These are phyloP conservation scores for Hordeum pubiflorum DNA, from an alignment of 202 grass and related monocot genomes.

Conservation along the genomic window DNA sequence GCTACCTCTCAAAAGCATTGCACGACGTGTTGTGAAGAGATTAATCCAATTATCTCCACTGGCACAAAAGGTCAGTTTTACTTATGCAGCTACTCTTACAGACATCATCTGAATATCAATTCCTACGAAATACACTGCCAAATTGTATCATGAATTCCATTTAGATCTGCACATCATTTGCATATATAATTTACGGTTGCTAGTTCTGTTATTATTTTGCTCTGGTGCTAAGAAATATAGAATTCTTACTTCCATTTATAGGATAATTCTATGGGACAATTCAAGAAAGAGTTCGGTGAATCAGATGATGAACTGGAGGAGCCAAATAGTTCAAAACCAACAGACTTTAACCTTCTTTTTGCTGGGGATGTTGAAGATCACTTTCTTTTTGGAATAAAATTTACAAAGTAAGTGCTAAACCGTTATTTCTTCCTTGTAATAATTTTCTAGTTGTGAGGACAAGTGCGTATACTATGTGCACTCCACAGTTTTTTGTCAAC, in stretches of 20 bases:
- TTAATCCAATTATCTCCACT: constrained; percentile 83
- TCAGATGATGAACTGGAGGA: constrained; percentile 54
- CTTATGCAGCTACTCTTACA: neutral
- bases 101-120: neutral
- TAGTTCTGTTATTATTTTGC: neutral
- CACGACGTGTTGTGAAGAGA: constrained; percentile 66
- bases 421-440: neutral
- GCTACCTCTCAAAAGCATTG: constrained; percentile 85
- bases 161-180: neutral
- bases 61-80: constrained; percentile 48
- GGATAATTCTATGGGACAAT: constrained; percentile 55
- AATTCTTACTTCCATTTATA: constrained; percentile 16
- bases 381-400: constrained; percentile 92
- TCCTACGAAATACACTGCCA: neutral
- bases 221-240: constrained; percentile 17
- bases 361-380: constrained; percentile 74
- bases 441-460: neutral
- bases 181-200: neutral
- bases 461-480: neutral
- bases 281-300: constrained; percentile 63
- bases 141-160: neutral
- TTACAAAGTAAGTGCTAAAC: constrained; percentile 60
- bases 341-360: constrained; percentile 71
- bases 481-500: neutral
- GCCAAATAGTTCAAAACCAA: constrained; percentile 59